Evolutionary conservation across 202 grass and related monocot species (phyloP).

Genomic region (Bolboschoenoplectus hybrid): DNA sequence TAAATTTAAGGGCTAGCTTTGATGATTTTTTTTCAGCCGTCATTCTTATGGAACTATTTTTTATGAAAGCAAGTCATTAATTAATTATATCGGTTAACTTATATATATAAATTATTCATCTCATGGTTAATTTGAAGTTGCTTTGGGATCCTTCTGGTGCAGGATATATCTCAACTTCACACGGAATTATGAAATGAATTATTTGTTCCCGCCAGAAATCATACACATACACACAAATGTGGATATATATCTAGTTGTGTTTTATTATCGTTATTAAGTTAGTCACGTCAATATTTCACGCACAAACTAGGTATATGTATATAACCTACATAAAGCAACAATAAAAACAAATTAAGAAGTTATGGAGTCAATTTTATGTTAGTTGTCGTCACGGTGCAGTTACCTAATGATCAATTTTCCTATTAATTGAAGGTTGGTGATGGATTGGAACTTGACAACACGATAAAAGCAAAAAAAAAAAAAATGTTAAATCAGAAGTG

Average conservation of each 20-base stretch:
- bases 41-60: background rate
- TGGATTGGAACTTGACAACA: constrained; percentile 20
- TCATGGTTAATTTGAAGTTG: too few relatives aligned
- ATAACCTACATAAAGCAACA: background rate
- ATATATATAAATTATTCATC: too few relatives aligned
- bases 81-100: background rate
- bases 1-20: background rate
- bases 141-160: too few relatives aligned
- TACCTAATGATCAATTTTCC: constrained; percentile 6
- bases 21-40: background rate
- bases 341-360: constrained; percentile 22
- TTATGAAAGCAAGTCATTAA: background rate
- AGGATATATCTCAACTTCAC: too few relatives aligned
- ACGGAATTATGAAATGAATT: too few relatives aligned
- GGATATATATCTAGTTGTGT: background rate
- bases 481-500: background rate
- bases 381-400: constrained; percentile 11
- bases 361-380: constrained; percentile 28
- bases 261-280: background rate
- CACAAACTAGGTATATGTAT: background rate
- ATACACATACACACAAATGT: background rate
- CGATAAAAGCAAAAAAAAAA: background rate
- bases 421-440: constrained; percentile 30
- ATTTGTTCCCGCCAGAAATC: too few relatives aligned
- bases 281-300: constrained; percentile 3